Conservation (phyloP, 2,329 filamentous ascomycete genomes). For the Cladosporium cucumerinum region DNA sequence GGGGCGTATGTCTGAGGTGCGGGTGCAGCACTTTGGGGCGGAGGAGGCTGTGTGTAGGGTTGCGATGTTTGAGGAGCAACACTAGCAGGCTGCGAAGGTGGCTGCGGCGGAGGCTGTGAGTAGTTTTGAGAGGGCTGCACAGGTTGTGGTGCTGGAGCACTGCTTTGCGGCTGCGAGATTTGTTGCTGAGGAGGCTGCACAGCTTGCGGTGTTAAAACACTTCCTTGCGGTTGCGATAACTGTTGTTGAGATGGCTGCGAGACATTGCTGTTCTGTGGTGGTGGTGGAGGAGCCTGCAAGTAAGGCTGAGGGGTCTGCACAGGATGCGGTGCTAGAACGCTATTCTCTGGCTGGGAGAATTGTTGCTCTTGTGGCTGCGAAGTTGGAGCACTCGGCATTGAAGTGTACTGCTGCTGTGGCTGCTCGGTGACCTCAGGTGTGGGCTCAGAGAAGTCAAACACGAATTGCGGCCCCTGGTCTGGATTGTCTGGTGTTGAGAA, state of each 20-base stretch:
- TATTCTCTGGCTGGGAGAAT: background rate
- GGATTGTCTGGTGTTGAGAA: constrained; percentile 8
- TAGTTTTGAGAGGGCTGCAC: background rate
- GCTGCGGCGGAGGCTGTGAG: background rate
- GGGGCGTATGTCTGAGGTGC: background rate
- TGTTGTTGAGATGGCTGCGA: background rate
- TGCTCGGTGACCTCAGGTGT: background rate
- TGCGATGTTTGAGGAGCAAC: background rate
- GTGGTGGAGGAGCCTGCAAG: constrained; percentile 6
- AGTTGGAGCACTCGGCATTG: background rate
- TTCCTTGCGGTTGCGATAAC: background rate
- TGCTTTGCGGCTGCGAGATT: background rate
- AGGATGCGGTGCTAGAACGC: background rate
- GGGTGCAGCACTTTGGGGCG: background rate
- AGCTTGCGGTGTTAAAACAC: background rate
- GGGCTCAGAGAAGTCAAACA: constrained; percentile 12
- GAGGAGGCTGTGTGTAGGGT: background rate
- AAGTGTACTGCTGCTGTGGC: background rate
- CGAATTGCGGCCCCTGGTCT: constrained; percentile 7
- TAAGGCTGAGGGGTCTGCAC: background rate
- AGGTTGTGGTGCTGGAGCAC: background rate
- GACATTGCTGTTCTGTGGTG: background rate
- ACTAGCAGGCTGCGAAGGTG: background rate
- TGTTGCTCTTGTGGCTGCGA: constrained; percentile 5
- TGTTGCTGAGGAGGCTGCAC: background rate